phyloP scores from a whole-genome alignment of 1,284 basidiomycete genomes.

The Ganoderma lingzhi region DNA sequence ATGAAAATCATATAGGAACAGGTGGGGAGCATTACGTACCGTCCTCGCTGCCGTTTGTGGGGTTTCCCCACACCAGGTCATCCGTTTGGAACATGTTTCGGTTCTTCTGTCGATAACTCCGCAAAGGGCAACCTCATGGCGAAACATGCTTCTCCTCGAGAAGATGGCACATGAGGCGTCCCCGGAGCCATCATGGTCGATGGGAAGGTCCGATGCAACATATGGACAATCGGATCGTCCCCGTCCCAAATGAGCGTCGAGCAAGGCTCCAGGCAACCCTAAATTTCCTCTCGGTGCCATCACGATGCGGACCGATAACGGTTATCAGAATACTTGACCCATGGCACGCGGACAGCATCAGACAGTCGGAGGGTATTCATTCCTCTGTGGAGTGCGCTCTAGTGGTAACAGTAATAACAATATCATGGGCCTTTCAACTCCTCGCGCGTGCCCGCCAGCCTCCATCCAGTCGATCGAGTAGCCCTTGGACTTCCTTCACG shows the following conservation, averaged over 20 bases:
- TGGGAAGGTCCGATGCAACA: neutral
- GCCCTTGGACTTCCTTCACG: constrained; percentile 69
- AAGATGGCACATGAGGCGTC: neutral
- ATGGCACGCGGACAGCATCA: neutral
- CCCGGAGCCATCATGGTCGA: neutral
- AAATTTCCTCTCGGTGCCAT: neutral
- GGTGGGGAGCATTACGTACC: neutral
- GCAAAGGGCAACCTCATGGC: constrained; percentile 2
- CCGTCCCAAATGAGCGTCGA: neutral
- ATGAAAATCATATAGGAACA: neutral
- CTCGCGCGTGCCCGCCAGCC: constrained; percentile 48
- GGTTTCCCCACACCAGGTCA: constrained; percentile 1
- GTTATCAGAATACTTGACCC: neutral
- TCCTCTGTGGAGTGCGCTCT: neutral
- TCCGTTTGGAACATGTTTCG: neutral
- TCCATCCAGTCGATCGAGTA: constrained; percentile 63
- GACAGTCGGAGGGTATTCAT: neutral
- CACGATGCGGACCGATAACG: constrained; percentile 6
- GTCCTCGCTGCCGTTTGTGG: neutral
- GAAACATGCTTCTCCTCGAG: neutral
- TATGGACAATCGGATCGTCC: constrained; percentile 4
- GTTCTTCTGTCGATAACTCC: constrained; percentile 17
- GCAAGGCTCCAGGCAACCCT: neutral
- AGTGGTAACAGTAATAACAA: neutral
- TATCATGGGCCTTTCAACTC: constrained; percentile 8